Base-by-base conservation (phyloP, 306 rosid genomes). In the Aeschynomene evenia region DNA sequence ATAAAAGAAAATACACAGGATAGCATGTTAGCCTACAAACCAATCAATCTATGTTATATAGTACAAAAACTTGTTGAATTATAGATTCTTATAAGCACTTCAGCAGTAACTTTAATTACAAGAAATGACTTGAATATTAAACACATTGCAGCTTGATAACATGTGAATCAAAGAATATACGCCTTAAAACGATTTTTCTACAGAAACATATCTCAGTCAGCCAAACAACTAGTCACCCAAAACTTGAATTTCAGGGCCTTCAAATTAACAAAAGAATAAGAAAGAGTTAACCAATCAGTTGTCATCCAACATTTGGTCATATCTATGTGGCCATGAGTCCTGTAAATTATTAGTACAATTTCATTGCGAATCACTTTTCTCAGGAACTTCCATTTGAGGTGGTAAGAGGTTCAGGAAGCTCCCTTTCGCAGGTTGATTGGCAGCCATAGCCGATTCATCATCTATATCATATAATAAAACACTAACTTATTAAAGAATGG, bases 351-450 rank as follows among this genome's bases (percentile, higher is more conserved):
- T 71, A 79, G 77, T 74, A 72, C 55, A 56, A 66, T 71, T 88
- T 88, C 87, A 80, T 42, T 79, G 63, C 61, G 81, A 73, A 68
- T 77, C 86, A 72, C 79, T 82, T 84, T 87, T 87, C 85, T 94
- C 99, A 2, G 96, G 97, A 73, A 72, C 92, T 87, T 91, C 99
- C 33, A 80, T 79, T 52, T 85, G 95, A 67, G 96, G 79, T 66
- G 97, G 96, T 61, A 95, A 86, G 73, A 89, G 91, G 29, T 79
- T 89, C 82, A 95, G 64, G 83, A 95, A 95, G 87, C 99, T 95
- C 39, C 99, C 99, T 66, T 85, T 95, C 19, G 43, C 87, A 16
- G 91, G 83, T 72, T 87, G 91, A 75, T 82, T 71, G 21, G 81
- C 62, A 65, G 75, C 75, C 83, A 39, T 62, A 11, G 86, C 76